A percentile compares a stretch with the other conserved stretches of the same genome.
Evolutionary conservation across 1,284 basidiomycete genomes (phyloP).

Genomic region (Tetrapyrgos nigripes): DNA sequence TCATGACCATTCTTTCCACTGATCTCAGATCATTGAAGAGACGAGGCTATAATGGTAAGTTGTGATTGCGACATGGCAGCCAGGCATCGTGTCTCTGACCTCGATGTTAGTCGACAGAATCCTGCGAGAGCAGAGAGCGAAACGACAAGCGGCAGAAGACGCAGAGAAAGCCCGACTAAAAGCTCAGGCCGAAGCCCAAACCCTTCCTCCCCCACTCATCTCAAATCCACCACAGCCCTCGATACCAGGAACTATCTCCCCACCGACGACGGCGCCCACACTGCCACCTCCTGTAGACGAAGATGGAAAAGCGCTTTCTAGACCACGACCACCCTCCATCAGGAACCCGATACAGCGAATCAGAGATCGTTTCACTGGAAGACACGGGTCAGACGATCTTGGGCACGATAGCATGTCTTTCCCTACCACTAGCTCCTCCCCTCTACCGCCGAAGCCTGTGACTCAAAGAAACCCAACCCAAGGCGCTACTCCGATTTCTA

Average conservation of each 20-base stretch:
- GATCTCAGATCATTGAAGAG: conserved; percentile 85
- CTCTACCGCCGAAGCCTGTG: not conserved
- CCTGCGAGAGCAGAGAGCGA: conserved; percentile 72
- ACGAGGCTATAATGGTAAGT: conserved; percentile 83
- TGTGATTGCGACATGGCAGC: not conserved
- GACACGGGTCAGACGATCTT: not conserved
- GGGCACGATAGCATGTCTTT: not conserved
- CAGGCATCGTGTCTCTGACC: not conserved
- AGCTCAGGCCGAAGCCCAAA: conserved; percentile 11
- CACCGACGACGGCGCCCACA: not conserved
- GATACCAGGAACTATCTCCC: not conserved
- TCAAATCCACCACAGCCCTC: conserved; percentile 2
- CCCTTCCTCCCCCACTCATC: not conserved
- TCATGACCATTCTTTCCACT: conserved; percentile 94
- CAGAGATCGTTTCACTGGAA: not conserved
- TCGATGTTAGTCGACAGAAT: conserved; percentile 82
- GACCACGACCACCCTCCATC: not conserved
- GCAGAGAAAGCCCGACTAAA: conserved; percentile 10
- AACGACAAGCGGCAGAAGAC: conserved; percentile 32
- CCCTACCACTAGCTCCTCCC: not conserved
- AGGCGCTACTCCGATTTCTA: conserved; percentile 60
- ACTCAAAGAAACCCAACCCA: conserved; percentile 3
- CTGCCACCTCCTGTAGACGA: not conserved
- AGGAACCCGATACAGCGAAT: not conserved
- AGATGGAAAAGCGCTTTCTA: not conserved